Evolutionary conservation across 257 asterid species (phyloP), one percentile per base, ranked within the genome.

Genomic region (Solanum habrochaites): DNA sequence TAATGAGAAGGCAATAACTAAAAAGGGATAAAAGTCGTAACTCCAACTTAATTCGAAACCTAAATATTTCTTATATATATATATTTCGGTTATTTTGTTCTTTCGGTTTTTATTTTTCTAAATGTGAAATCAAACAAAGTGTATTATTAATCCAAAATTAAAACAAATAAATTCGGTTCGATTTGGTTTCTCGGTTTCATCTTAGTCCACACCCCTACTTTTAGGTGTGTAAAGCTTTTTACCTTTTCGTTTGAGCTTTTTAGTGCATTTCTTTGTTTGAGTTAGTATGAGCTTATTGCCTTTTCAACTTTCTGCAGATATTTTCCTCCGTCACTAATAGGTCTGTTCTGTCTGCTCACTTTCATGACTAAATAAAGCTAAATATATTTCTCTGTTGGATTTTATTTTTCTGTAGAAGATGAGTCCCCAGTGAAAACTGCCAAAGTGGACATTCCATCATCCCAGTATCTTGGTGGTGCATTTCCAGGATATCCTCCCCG

Each of bases 371-470:
- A 47, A 43, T 85, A 85, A 85, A 80, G 21, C 87, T 29, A 85
- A 45, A 16, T 25, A 25, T 32, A 16, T 87, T 40, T 25, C 43
- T 15, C 45, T 67, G 37, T 52, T 15, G 42, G 42, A 9, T 47
- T 8, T 45, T 27, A 49, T 49, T 82, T 73, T 87, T 62, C 87
- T 90, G 87, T 92, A 95, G 98, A 96, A 52, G 98, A 94, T 45
- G 98, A 94, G n/a, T 87, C 89, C 72, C 91, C 95, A 69, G 87
- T 96, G 16, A 96, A 96, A 92, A 85, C 93, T 83, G 91, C 98
- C 86, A 96, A 94, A 92, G 91, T 94, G 86, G 98, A 93, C 74
- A 85, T 86, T 78, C 90, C 92, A 12, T 42, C 97, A 29, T 87
- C 98, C 82, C 98, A 92, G 86, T 75, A 92, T 37, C 90, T 85